Base-by-base conservation (phyloP, 2,329 filamentous ascomycete genomes). In the Mollisia scopiformis region DNA sequence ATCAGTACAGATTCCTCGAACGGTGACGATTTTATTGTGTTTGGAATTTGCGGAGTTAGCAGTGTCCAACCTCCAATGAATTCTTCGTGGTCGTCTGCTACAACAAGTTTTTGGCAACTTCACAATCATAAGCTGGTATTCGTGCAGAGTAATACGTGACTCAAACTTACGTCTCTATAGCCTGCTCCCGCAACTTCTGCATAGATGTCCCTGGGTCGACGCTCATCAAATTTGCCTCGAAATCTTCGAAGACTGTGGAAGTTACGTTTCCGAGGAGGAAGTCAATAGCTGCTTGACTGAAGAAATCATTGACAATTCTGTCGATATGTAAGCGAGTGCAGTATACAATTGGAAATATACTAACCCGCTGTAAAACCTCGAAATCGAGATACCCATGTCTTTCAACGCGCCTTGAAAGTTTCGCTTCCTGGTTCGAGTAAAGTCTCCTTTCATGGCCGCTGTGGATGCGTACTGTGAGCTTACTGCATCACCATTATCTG, bases 231-330 rank as follows among this genome's bases (percentile, higher is more conserved):
- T 93, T 90, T 16, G 89, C 87, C 72, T 97, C 93, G 65, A 99
- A 99, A 68, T 99, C 95, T 59, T 94, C 91, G 72, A 98, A 98
- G 2, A 97, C 90, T 16, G 88, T 82, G 1, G 88, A 88, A 0
- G 89, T 92, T 11, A 96, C 91, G 67, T 95, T 95, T 21, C 95
- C 95, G 0, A 98, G 84, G 3, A 97, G 84, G 72, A 95, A 98
- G 74, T 99, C 95, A 66, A 99, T 97, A 54, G 91, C 92, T 0
- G 93, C 91, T 74, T 99, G 95, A 23, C 93, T 90, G 76, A 98
- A 98, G 75, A 96, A 97, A 76, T 99, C 95, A 68, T 96, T 97
- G 66, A 99, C 93, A 76, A 98, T 95, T 67, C 97, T 98, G 72
- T 7, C 11, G 35, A 8, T 16, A 52, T 27, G 57, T 56, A 27